Conservation (phyloP, 73 alveolate genomes). For the Paramecium caudatum region DNA sequence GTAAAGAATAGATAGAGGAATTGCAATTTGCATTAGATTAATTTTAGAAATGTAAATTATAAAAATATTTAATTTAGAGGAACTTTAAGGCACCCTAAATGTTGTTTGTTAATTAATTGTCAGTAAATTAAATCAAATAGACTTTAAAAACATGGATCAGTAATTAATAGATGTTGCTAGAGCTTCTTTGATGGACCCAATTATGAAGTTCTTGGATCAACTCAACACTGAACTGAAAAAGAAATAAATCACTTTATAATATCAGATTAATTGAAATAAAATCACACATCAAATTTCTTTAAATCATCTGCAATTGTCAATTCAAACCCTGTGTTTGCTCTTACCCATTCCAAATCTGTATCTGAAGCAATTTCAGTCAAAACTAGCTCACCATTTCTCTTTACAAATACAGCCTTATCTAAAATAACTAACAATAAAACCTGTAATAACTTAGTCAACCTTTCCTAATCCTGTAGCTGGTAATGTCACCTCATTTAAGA, state of each 20-base stretch:
- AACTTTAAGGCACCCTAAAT: neutral
- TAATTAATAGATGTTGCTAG: neutral
- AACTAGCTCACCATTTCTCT: conserved; percentile 77
- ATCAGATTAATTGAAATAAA: neutral
- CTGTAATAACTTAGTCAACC: conserved; percentile 87
- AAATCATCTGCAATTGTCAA: conserved; percentile 81
- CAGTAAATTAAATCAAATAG: neutral
- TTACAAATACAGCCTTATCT: conserved; percentile 83
- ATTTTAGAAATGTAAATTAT: neutral
- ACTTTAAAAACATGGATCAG: neutral
- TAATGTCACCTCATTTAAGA: conserved; percentile 80
- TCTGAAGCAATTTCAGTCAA: conserved; percentile 84
- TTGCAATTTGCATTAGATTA: neutral
- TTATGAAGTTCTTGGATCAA: too few species aligned
- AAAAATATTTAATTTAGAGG: neutral
- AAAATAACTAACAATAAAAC: neutral
- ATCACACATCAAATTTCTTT: neutral
- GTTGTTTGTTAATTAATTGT: neutral
- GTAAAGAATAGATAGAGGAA: neutral
- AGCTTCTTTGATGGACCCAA: neutral
- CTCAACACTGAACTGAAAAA: neutral
- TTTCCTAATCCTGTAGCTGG: conserved; percentile 88
- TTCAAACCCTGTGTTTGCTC: conserved; percentile 81
- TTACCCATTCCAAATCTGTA: conserved; percentile 82
- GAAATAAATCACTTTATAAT: neutral